A percentile compares a stretch with the other conserved stretches of the same genome.
Conservation (phyloP, 2,329 filamentous ascomycete genomes). For the Aspergillus fischeri region DNA sequence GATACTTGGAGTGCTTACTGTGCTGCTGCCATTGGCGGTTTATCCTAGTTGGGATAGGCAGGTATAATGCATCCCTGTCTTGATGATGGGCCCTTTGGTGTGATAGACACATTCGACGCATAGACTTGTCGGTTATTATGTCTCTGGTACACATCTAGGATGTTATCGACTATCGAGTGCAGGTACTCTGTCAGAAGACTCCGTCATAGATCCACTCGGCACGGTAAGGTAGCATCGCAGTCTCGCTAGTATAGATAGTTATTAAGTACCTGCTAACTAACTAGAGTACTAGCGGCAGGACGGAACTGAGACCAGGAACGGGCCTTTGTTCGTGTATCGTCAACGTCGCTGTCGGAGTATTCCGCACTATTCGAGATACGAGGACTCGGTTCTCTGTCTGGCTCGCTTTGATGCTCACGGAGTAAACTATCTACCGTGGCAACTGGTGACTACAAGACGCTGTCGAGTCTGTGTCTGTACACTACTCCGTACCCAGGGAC, state of each 20-base stretch:
- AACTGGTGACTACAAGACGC: not conserved
- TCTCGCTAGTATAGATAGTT: not conserved
- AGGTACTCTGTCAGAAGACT: not conserved
- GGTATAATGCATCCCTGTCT: not conserved
- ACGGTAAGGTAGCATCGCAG: not conserved
- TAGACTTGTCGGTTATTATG: not conserved
- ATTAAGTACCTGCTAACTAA: not conserved
- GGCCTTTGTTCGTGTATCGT: too few species aligned
- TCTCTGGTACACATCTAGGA: not conserved
- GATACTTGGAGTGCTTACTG: not conserved
- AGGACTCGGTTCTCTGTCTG: too few species aligned
- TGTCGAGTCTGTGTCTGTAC: not conserved
- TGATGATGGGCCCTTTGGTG: too few species aligned
- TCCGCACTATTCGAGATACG: not conserved
- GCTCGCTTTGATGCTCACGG: not conserved
- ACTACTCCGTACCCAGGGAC: not conserved
- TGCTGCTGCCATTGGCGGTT: not conserved
- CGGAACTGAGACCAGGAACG: too few species aligned
- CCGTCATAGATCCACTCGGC: not conserved
- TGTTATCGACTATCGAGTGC: not conserved
- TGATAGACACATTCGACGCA: not conserved
- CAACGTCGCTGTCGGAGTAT: not conserved
- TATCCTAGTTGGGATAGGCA: not conserved
- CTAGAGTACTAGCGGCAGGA: not conserved
- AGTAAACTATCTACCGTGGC: not conserved